Base-by-base conservation (phyloP, 768 basidiomycete genomes). In the Rhizopogon vinicolor region DNA sequence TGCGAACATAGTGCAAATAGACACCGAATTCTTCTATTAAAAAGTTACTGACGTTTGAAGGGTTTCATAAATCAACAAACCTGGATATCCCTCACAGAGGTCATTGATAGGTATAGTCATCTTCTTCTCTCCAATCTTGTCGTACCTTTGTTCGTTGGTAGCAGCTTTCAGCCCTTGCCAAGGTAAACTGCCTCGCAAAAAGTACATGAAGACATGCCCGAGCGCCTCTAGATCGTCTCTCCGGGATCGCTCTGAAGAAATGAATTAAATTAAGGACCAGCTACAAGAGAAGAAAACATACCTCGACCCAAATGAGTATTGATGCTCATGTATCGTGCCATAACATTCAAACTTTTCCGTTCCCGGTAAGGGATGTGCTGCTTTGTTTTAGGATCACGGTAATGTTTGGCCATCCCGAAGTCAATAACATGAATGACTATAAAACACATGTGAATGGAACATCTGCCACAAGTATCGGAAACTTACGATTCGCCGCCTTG, bases 41-140 rank as follows among this genome's bases (percentile, higher is more conserved):
- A 14, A 1, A 40, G 56, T 62, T 50, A 63, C 52, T 40, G 16
- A 37, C n/a, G 13, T 22, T 28, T 3, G 22, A 8, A 48, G 55
- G 39, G 19, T 28, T 43, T 49, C 41, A 52, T 29, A 33, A 56
- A 46, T 41, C 52, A 40, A 68, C 80, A 58, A 62, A 93, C 93
- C 93, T 48, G 97, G 96, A 76, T 88, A 94, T 55, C 93, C 91
- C 63, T 98, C 97, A 65, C 89, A 93, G 25, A 99, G 80, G 67
- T 99, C 97, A 75, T 93, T 96, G 72, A 99, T 98, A 7, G 90
- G 89, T 29, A 96, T 98, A 13, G 90, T 91, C 76, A 98, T 96
- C 81, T 93, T 99, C 87, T 99, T 99, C 79, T 99, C 96, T 60
- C 96, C 96, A 71, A 99, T 99, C 81, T 98, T 99, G 79, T 99